Base-by-base conservation (phyloP, 176 grass and related monocot genomes). In the Echinochloa phyllopogon region DNA sequence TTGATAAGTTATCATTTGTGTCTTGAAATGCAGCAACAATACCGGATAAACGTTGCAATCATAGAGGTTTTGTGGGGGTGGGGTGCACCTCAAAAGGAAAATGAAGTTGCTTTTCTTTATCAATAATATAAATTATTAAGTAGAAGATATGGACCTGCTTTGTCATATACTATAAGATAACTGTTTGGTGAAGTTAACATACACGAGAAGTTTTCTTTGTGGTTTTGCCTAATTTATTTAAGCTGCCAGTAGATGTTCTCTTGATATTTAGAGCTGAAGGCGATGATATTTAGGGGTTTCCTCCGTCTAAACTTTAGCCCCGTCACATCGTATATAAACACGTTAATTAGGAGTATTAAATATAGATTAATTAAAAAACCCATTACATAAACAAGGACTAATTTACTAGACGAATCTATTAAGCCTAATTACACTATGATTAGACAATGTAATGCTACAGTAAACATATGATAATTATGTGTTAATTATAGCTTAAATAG, bases 31-130 rank as follows among this genome's bases (percentile, higher is more conserved):
- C 48, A 83, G 84, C 67, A 70, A 47, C 58, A 45, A 51, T 25
- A 41, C 72, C n/a, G 49, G 84, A 83, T 82, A 83, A 83, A 57
- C 59, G 16, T 83, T 74, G 2, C 84, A 74, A 68, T 90, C 83
- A 74, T 27, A 24, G 25, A 2, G 29, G 29, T 33, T 33, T 33
- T 33, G 29, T 25, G n/a, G 57, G 29, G 60, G 27, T 86, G 75
- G 63, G 57, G 73, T 86, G 58, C 57, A 41, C 58, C 65, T 50
- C 74, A 41, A 73, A 6, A 1, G 59, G 79, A 72, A 86, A 65
- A 72, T 67, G 41, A 39, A 18, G 56, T 65, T 14, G 29, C 50
- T 23, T 29, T 50, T 88, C 42, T 51, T 6, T 23, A 17, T 78
- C 17, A 58, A 25, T 51, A 60, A 52, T 61, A 87, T 21, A 45